Evolutionary conservation across 139 green algal species (phyloP).

Genomic region (Chlorella vulgaris): DNA sequence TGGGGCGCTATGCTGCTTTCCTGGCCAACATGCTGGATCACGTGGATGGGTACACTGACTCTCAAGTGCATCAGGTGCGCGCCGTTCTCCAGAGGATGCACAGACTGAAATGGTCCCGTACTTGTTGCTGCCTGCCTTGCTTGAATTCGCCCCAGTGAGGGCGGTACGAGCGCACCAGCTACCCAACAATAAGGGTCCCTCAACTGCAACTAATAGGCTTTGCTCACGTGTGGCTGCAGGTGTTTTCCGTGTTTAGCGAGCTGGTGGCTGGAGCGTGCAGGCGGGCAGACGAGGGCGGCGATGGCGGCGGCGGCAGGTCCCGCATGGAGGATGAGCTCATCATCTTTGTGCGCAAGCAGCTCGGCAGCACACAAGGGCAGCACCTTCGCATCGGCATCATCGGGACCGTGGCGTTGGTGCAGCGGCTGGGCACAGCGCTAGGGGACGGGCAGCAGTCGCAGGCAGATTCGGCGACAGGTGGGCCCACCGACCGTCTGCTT

Average conservation of each 20-base stretch:
- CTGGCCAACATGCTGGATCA: slow-evolving; percentile 43
- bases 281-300: not conserved
- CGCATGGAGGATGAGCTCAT: slow-evolving; percentile 48
- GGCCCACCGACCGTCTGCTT: no score
- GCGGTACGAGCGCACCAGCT: no score
- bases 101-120: not conserved
- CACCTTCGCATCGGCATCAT: slow-evolving; percentile 45
- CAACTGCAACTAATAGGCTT: no score
- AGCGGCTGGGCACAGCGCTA: slow-evolving; percentile 35
- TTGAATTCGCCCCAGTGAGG: no score
- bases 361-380: slow-evolving; percentile 10
- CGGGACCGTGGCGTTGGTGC: slow-evolving; percentile 43
- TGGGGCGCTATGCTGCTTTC: slow-evolving; percentile 50
- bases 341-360: slow-evolving; percentile 49
- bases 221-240: not conserved
- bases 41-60: slow-evolving; percentile 35
- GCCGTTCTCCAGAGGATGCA: no score
- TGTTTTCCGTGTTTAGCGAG: slow-evolving; percentile 44
- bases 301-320: slow-evolving; percentile 6
- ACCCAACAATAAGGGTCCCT: no score
- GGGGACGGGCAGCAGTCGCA: not conserved
- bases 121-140: no score
- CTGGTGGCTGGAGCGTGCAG: slow-evolving; percentile 32
- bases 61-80: slow-evolving; percentile 37
- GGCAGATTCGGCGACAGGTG: slow-evolving; percentile 1